A percentile compares a stretch with the other conserved stretches of the same genome.
Conservation (phyloP, 2,329 filamentous ascomycete genomes). For the Teratosphaeria pseudoeucalypti region DNA sequence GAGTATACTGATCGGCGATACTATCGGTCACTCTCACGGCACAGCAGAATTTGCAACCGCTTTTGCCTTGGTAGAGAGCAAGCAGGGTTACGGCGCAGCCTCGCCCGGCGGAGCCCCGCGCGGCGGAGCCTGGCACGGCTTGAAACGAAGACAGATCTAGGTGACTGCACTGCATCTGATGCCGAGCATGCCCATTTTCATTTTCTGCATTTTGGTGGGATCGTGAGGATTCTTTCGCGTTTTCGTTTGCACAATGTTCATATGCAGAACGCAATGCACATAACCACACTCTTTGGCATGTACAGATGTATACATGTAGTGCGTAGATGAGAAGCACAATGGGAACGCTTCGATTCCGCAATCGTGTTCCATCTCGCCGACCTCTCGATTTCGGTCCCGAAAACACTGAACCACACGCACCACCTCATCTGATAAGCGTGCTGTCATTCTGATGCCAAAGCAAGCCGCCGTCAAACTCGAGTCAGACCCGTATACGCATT, state of each 20-base stretch:
- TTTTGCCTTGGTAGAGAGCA: background rate
- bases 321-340: background rate
- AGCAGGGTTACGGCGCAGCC: slow-evolving; percentile 9
- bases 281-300: background rate
- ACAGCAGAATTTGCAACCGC: background rate
- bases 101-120: background rate
- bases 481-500: slow-evolving; percentile 6
- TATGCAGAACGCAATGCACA: background rate
- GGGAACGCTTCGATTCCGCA: background rate
- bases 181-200: too few species aligned
- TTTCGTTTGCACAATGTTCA: background rate
- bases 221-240: too few species aligned
- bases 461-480: slow-evolving; percentile 10
- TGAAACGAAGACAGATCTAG: background rate
- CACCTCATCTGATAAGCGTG: background rate
- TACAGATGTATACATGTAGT: background rate
- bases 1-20: slow-evolving; percentile 25
- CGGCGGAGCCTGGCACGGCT: slow-evolving; percentile 1
- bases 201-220: too few species aligned
- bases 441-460: slow-evolving; percentile 3
- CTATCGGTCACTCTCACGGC: background rate
- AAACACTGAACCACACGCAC: background rate
- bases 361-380: background rate
- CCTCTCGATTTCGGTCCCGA: background rate
- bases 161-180: too few species aligned